A percentile compares a stretch with the other conserved stretches of the same genome.
phyloP scores from a whole-genome alignment of 768 basidiomycete genomes.

The Boletus rubroflammeus region DNA sequence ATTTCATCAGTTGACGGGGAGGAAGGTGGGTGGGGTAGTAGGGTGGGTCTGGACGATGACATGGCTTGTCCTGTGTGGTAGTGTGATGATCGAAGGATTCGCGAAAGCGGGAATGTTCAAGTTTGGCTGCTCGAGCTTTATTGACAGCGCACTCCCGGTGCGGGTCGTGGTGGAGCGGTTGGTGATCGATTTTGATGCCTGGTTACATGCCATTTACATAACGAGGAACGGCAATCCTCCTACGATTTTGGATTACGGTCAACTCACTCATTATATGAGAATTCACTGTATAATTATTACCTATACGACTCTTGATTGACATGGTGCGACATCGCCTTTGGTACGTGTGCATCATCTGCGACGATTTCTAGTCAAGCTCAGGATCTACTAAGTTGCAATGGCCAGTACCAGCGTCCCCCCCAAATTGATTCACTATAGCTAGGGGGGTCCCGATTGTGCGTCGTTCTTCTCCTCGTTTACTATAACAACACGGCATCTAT shows the following conservation, averaged over 20 bases:
- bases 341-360: too few species aligned
- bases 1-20: constrained; percentile 23
- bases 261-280: too few species aligned
- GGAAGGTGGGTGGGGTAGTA: constrained; percentile 26
- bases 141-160: constrained; percentile 7
- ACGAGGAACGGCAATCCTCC: neutral
- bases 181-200: constrained; percentile 11
- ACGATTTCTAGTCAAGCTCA: too few species aligned
- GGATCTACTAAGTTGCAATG: too few species aligned
- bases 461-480: neutral
- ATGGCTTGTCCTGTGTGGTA: constrained; percentile 26
- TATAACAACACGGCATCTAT: neutral
- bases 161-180: constrained; percentile 7
- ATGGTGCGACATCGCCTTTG: neutral
- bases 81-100: constrained; percentile 23
- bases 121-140: constrained; percentile 4
- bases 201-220: constrained; percentile 8
- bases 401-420: too few species aligned
- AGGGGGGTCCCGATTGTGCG: too few species aligned
- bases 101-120: constrained; percentile 10
- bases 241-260: neutral
- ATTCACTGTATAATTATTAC: too few species aligned
- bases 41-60: constrained; percentile 37
- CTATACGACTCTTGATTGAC: neutral
- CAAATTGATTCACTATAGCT: too few species aligned